Evolutionary conservation across 192 early-diverging fungal species (phyloP).

Genomic region (Coemansia interrupta): DNA sequence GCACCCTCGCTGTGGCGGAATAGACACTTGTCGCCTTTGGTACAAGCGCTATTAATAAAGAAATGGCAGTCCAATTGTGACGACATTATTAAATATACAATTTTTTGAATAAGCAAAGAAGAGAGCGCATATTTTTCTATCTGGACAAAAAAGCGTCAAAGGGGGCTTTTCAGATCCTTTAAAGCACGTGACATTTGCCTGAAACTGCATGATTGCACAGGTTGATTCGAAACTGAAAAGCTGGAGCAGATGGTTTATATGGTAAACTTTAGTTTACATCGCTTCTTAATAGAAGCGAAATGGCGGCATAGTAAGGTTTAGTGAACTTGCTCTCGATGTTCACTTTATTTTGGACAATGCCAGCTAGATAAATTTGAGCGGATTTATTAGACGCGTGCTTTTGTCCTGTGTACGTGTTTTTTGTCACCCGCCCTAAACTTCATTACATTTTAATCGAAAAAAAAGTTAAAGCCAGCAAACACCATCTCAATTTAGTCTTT

Average conservation of each 20-base stretch:
- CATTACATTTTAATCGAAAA: too few species aligned
- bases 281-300: too few species aligned
- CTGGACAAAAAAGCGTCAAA: not conserved
- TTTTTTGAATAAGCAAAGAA: not conserved
- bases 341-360: conserved; percentile 13
- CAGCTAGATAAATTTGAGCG: conserved; percentile 7
- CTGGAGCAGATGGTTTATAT: not conserved
- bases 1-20: conserved; percentile 42
- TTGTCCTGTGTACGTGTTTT: conserved; percentile 1
- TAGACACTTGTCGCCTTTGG: conserved; percentile 34
- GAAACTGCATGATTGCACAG: not conserved
- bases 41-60: conserved; percentile 32
- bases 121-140: not conserved
- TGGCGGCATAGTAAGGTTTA: too few species aligned
- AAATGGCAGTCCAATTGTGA: conserved; percentile 43
- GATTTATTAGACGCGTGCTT: conserved; percentile 9
- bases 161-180: not conserved
- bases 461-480: conserved; percentile 4
- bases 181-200: not conserved
- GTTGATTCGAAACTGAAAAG: not conserved
- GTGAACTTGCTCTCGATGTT: not conserved
- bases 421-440: conserved; percentile 22
- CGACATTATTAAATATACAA: conserved; percentile 10
- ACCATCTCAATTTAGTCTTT: too few species aligned
- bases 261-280: not conserved